Conservation (phyloP, 768 basidiomycete genomes). For the Boletus tomentosulus region DNA sequence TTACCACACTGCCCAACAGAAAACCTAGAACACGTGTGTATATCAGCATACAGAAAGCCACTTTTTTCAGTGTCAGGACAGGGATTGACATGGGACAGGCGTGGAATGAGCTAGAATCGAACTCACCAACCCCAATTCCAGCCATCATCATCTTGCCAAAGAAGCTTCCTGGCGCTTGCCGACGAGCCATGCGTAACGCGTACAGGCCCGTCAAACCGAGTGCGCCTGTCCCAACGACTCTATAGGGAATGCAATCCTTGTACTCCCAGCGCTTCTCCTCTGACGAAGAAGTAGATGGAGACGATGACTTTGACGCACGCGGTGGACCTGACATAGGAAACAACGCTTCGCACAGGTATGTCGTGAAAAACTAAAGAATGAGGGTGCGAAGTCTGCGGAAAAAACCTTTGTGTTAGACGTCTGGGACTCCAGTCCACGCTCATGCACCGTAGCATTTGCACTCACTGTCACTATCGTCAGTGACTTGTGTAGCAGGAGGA, state of each 20-base stretch:
- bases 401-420: background rate
- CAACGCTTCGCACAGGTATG: background rate
- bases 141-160: conserved; percentile 59
- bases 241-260: conserved; percentile 66
- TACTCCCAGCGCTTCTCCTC: conserved; percentile 15
- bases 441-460: background rate
- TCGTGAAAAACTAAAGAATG: background rate
- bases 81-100: too few species aligned
- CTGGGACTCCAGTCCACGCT: background rate
- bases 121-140: conserved; percentile 59
- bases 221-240: conserved; percentile 61
- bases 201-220: conserved; percentile 63
- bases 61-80: too few species aligned
- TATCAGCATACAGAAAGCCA: too few species aligned
- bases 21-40: conserved; percentile 13
- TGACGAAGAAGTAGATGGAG: background rate
- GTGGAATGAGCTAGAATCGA: background rate
- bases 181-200: conserved; percentile 61
- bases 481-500: too few species aligned
- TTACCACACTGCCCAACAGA: conserved; percentile 25
- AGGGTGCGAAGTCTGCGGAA: background rate
- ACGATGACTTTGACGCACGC: conserved; percentile 4
- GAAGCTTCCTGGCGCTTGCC: conserved; percentile 55
- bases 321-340: conserved; percentile 20
- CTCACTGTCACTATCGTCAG: background rate